Base-by-base conservation (phyloP, 2,329 filamentous ascomycete genomes). In the Fusarium cyanostomum region DNA sequence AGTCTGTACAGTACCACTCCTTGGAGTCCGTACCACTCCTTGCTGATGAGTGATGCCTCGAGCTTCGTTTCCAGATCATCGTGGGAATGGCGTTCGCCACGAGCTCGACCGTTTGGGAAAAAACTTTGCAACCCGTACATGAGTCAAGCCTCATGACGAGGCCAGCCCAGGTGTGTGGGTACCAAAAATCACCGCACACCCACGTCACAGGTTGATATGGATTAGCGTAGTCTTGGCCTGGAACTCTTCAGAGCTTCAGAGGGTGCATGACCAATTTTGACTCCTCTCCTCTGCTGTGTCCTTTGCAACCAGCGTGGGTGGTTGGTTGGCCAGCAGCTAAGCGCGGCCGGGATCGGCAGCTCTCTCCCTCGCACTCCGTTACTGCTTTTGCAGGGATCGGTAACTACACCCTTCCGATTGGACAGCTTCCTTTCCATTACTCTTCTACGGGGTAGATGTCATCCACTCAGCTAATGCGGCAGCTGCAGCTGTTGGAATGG, bases 111-210 rank as follows among this genome's bases (percentile, higher is more conserved):
- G 26, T 49, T 60, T 15, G 16, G 58, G 58, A 42, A 62, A 51
- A 33, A 31, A 54, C 30, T 56, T 39, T 42, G 35, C 58, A 62
- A 46, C 34, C 41, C 56, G 30, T 52, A 60, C 58, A 62, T 62
- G 28, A 46, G 41, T 31, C 42, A 38, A 54, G 44, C 43, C 43
- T 35, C 44, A 13, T 21, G 16, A 15, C 21, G 18, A 12, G 13
- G 27, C 24, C 37, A 38, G 37, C 16, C 37, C 30, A 26, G 21
- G 21, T 6, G 21, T 21, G 21, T 21, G 21, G 21, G 21, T 21
- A 21, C 21, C 21, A 21, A 21, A 21, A 21, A 4, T 21, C 21
- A 4, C 21, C 4, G 21, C 21, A 21, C 21, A 21, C 21, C 21
- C 21, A 21, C 21, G 4, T 21, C 4, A 21, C 21, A 21, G 6